Base-by-base conservation (phyloP, 2,329 filamentous ascomycete species). In the Sphaerostilbella broomeana region DNA sequence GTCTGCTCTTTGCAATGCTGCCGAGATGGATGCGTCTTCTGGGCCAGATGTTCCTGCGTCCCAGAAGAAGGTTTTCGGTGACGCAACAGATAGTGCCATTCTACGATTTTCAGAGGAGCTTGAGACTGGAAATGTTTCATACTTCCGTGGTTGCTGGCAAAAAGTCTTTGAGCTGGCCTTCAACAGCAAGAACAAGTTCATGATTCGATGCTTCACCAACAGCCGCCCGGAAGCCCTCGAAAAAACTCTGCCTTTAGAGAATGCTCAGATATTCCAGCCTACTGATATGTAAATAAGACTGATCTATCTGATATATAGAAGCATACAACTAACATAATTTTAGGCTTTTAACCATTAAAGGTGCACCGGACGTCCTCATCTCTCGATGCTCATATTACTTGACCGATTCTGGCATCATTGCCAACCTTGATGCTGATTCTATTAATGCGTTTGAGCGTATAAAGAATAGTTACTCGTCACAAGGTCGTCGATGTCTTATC, bases 181-280 rank as follows among this genome's bases (percentile, higher is more conserved):
- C 59, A 88, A 88, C 63, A 86, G 81, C 62, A 86, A 86, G 66
- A 88, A 87, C 63, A 89, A 89, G 60, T 88, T 79, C 55, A 88
- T 87, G 77, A 74, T 88, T 39, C 71, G 77, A 22, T 72, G 79
- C 1, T 73, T 81, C 34, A 66, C 66, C 3, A 48, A 72, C 26
- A 60, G 58, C 2, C 54, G 62, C 20, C 54, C 58, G n/a, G 55
- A 56, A 37, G 49, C 44, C 3, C 31, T 58, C 7, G 24, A 35
- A 1, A 58, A 63, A n/a, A 68, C 67, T 2, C 46, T 74, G 4
- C 57, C 65, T 1, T 38, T 51, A 4, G 51, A 47, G 6, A 63
- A 63, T 15, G 60, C 57, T 2, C 44, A 54, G 5, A 40, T 48
- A 2, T 69, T 68, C 48, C 46, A 54, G 15, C 51, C 57, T 0